Base-by-base conservation (phyloP, 495 filamentous ascomycete genomes). In the Hypoxylon lienhwacheense region DNA sequence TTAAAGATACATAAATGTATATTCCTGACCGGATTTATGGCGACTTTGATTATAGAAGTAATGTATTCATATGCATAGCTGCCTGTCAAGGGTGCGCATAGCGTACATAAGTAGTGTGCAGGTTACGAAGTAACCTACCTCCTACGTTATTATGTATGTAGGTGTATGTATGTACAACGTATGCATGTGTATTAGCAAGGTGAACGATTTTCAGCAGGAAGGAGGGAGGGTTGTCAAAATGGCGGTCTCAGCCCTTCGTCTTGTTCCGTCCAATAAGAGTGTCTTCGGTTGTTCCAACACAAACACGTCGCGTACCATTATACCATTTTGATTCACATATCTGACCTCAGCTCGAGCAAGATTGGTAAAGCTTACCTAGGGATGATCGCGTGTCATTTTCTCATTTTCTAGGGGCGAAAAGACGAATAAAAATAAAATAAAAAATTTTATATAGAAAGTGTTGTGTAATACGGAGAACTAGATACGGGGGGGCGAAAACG, bases 271-370 rank as follows among this genome's bases (percentile, higher is more conserved):
- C 55, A 59, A 53, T 59, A 7, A 12, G n/a, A n/a, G 14, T 29
- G 31, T 20, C 1, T 5, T 25, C 4, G 19, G 12, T 25, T 19
- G 14, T 34, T 12, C 14, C n/a, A 31, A 26, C 10, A 21, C 19
- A 11, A 25, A 37, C 44, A 8, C 22, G 39, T 53, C 49, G 49
- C 33, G 55, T 59, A 44, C 43, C 55, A 44, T 49, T 15, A 49
- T 59, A 44, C 43, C 55, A 44, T 49, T 15, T 16, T 53, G 19
- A 33, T 21, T 48, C 49, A 45, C 40, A 33, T 39, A 43, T 48
- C 55, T 59, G 55, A 59, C 55, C 49, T 59, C 55, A 59, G 55
- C 55, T 59, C 39, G 8, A 32, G 43, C 26, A 25, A 42, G 15
- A 24, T 22, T 31, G 11, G 10, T 8, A 25, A 46, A 40, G 11